Percentiles rank a stretch among this genome's conserved stretches.
Evolutionary conservation across 2,329 filamentous ascomycete species (phyloP).

Genomic region (Scedosporium minutisporum): DNA sequence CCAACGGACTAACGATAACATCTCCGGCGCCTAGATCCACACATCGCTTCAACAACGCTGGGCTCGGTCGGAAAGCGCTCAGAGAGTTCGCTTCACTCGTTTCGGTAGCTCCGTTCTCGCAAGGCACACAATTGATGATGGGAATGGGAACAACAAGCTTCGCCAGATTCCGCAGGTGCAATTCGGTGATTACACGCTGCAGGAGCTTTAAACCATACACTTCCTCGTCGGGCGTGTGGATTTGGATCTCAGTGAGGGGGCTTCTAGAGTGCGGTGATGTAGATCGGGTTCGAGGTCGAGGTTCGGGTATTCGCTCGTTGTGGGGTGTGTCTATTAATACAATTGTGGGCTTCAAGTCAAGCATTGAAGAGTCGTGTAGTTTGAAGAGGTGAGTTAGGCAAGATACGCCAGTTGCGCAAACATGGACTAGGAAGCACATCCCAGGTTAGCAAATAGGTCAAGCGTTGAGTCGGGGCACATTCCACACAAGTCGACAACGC

Average conservation of each 20-base stretch:
- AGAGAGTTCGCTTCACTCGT: conserved; percentile 13
- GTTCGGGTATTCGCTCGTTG: conserved; percentile 33
- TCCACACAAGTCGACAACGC: conserved; percentile 13
- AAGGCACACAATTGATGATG: conserved; percentile 31
- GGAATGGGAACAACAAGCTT: conserved; percentile 49
- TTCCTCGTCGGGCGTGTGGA: conserved; percentile 35
- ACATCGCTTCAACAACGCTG: conserved; percentile 53
- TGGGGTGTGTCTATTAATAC: conserved; percentile 47
- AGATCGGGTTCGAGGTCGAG: conserved; percentile 26
- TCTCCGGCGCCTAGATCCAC: conserved; percentile 81
- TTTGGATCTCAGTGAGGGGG: conserved; percentile 24
- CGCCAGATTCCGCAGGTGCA: conserved; percentile 44
- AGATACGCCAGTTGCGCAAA: conserved; percentile 42
- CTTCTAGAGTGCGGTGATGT: conserved; percentile 34
- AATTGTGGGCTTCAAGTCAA: conserved; percentile 45
- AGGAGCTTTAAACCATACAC: conserved; percentile 46
- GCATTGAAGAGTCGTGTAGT: conserved; percentile 41
- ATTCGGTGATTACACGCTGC: conserved; percentile 48
- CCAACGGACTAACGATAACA: conserved; percentile 72
- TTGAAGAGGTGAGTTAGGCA: conserved; percentile 44
- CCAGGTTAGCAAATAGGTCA: background rate
- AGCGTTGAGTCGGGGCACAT: background rate
- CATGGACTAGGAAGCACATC: conserved; percentile 32
- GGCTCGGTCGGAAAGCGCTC: conserved; percentile 26
- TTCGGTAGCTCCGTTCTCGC: conserved; percentile 20